phyloP scores from a whole-genome alignment of 2,329 filamentous ascomycete species.

The Trichoderma hamatum region DNA sequence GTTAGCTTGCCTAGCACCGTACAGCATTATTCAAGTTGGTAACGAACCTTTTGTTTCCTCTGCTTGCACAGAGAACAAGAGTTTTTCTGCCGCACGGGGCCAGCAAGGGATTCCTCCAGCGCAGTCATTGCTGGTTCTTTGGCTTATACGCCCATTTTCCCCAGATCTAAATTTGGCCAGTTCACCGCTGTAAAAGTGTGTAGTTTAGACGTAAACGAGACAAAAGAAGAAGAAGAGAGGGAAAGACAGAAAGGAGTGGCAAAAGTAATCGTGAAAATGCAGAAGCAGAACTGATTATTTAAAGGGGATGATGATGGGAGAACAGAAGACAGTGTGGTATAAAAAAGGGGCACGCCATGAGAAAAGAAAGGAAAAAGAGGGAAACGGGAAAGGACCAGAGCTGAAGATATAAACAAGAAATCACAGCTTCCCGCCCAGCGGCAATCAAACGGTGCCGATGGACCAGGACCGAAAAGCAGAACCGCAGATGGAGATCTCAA shows the following conservation, averaged over 20 bases:
- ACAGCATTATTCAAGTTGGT: not conserved
- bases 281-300: not conserved
- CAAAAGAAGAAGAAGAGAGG: not conserved
- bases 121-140: not conserved
- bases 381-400: not conserved
- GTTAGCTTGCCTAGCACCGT: not conserved
- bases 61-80: slow-evolving; percentile 49
- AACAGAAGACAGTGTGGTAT: not conserved
- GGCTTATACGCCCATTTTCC: not conserved
- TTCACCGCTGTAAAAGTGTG: not conserved
- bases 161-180: not conserved
- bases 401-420: not conserved
- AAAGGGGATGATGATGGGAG: not conserved
- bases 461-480: not conserved
- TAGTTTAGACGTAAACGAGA: not conserved
- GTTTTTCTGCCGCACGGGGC: not conserved
- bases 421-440: not conserved
- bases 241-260: not conserved
- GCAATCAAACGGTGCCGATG: slow-evolving; percentile 5
- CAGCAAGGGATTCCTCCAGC: not conserved
- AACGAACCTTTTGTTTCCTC: slow-evolving; percentile 43
- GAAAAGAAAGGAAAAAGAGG: not conserved
- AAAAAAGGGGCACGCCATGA: not conserved
- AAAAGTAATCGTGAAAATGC: not conserved
- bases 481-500: slow-evolving; percentile 6